phyloP scores from a whole-genome alignment of 164 flowering plant species.

The Echeveria elegans region DNA sequence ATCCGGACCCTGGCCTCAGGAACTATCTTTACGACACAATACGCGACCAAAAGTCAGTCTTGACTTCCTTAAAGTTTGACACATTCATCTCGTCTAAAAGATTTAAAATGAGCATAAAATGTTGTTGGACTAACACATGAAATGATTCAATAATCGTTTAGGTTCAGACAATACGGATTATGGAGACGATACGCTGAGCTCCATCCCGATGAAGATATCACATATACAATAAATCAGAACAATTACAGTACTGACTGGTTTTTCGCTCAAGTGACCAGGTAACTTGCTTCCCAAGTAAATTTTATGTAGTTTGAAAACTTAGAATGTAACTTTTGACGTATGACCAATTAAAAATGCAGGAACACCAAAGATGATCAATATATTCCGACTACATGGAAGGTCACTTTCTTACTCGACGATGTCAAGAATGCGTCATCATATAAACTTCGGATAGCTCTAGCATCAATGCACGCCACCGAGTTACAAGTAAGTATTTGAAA shows the following conservation, averaged over 20 bases:
- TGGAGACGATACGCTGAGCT: slow-evolving; percentile 75
- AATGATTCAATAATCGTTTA: slow-evolving; percentile 11
- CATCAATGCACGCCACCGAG: slow-evolving; percentile 37
- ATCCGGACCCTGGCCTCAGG: slow-evolving; percentile 53
- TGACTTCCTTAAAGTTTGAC: background rate
- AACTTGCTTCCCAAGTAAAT: too few species aligned
- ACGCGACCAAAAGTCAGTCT: slow-evolving; percentile 52
- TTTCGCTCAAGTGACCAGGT: slow-evolving; percentile 77
- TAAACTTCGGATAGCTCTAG: slow-evolving; percentile 45
- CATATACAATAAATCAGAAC: slow-evolving; percentile 47
- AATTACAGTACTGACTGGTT: slow-evolving; percentile 69
- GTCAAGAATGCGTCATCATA: slow-evolving; percentile 21
- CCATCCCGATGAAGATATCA: slow-evolving; percentile 51
- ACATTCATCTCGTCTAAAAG: background rate
- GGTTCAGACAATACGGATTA: slow-evolving; percentile 77
- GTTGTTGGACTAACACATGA: background rate
- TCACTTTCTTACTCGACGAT: slow-evolving; percentile 31
- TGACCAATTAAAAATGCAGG: slow-evolving; percentile 18
- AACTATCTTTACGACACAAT: slow-evolving; percentile 47
- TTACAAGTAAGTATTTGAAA: slow-evolving; percentile 27
- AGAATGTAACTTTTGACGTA: background rate
- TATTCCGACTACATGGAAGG: slow-evolving; percentile 57
- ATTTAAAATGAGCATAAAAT: background rate
- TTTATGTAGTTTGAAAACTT: too few species aligned
- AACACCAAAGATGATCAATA: slow-evolving; percentile 29